Conservation (phyloP, 257 asterid genomes). For the Solanum virginianum region DNA sequence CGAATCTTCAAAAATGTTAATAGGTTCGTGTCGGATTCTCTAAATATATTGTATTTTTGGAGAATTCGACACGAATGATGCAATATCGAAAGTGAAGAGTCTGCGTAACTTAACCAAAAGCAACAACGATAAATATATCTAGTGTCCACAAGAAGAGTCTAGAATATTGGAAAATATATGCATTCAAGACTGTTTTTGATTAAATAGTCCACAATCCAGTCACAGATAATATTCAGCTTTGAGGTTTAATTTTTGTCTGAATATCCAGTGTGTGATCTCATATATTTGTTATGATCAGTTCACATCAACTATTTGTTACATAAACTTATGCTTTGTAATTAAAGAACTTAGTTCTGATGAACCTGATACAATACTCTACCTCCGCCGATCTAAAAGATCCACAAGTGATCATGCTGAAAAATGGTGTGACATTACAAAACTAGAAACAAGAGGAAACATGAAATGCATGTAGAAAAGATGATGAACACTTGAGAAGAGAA, state of each 20-base stretch:
- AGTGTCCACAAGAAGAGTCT: background rate
- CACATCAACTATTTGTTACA: background rate
- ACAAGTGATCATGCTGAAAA: background rate
- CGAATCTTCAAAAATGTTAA: too few species aligned
- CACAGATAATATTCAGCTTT: background rate
- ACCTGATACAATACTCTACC: background rate
- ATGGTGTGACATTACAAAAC: slow-evolving; percentile 4
- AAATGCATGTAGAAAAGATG: background rate
- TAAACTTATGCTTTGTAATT: background rate
- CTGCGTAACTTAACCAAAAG: too few species aligned
- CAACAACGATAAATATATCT: background rate
- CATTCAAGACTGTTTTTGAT: background rate
- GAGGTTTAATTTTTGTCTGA: background rate
- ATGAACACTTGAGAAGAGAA: background rate
- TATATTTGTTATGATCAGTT: background rate
- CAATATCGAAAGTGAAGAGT: too few species aligned
- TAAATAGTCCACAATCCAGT: background rate
- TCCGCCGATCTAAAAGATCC: background rate
- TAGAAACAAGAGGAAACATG: background rate
- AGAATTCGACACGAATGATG: too few species aligned
- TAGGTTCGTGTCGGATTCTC: too few species aligned
- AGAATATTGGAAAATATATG: background rate
- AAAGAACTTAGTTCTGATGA: background rate
- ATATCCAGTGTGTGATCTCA: background rate
- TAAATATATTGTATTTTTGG: too few species aligned